These are phyloP conservation scores for Thielaviopsis cerberus DNA, from an alignment of 2,329 filamentous ascomycete genomes.

Conservation along the genomic window DNA sequence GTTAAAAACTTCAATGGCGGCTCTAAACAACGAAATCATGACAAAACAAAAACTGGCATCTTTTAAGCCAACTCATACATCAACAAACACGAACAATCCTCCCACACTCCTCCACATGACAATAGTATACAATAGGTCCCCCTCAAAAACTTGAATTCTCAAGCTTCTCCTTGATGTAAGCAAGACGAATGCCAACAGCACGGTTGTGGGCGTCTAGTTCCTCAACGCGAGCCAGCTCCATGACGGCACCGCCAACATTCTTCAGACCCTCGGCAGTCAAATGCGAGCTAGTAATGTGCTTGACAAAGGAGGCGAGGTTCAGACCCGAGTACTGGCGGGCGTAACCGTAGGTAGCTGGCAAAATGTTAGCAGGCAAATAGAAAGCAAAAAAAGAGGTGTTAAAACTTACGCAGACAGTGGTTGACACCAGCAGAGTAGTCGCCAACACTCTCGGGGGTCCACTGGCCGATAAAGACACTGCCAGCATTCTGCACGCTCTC, in stretches of 20 bases:
- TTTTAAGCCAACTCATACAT: not conserved
- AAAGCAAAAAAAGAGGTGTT: not conserved
- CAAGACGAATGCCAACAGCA: slow-evolving; percentile 68
- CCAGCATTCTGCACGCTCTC: slow-evolving; percentile 79
- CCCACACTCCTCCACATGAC: not conserved
- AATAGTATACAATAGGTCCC: not conserved
- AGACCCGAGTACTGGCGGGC: slow-evolving; percentile 97
- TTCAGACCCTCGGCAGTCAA: slow-evolving; percentile 67
- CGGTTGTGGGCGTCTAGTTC: slow-evolving; percentile 84
- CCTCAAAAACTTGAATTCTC: not conserved
- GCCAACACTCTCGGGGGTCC: slow-evolving; percentile 94
- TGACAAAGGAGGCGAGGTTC: slow-evolving; percentile 87
- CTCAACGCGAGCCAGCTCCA: slow-evolving; percentile 87
- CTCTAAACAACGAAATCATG: not conserved
- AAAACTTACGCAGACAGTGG: slow-evolving; percentile 74
- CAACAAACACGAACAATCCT: not conserved
- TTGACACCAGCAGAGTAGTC: slow-evolving; percentile 98
- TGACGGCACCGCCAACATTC: slow-evolving; percentile 76
- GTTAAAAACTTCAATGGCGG: not conserved
- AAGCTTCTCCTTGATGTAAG: slow-evolving; percentile 23
- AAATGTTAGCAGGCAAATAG: slow-evolving; percentile 13
- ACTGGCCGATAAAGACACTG: slow-evolving; percentile 85
- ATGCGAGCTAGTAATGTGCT: slow-evolving; percentile 92
- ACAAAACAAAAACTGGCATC: not conserved
- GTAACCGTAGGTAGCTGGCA: slow-evolving; percentile 79